Base-by-base conservation (phyloP, 192 early-diverging fungal species). In the Umbelopsis ramanniana region DNA sequence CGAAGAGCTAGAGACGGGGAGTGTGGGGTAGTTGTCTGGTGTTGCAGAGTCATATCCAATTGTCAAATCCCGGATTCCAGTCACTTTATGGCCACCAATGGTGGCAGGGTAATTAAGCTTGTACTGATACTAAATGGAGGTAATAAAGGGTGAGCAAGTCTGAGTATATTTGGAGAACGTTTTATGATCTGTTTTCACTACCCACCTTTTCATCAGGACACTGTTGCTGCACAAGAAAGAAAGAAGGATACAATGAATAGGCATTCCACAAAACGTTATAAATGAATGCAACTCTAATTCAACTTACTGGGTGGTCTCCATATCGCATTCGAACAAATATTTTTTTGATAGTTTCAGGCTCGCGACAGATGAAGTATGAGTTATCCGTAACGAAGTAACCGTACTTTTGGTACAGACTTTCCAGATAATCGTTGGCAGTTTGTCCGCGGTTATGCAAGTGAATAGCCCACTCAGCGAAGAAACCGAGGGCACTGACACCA, bases 321-420 rank as follows among this genome's bases (percentile, higher is more conserved):
- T 83, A 96, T 40, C 96, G 88, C 67, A 98, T 96, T 74, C 87
- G 88, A 46, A 88, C 75, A 76, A 97, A 97, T 35, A 97, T 93
- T 6, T 55, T 70, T 38, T 83, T 76, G 67, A 93, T 95, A n/a
- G 84, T 87, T 10, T 43, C 71, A 12, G 89, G 88, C 48, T 95
- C 91, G 35, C 90, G 82, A 74, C 94, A 94, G 47, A 95, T 83
- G 81, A 96, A 96, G 80, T 98, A 98, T 21, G 89, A 87, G 79
- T 95, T 97, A 52, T 90, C 85, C 2, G 93, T 93, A 4, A 91
- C 88, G 86, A 94, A 96, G 76, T 86, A 93, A 3, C 96, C 96
- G 43, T 93, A 91, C 77, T 90, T 88, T 54, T 84, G 77, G 68
- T 95, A 96, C 17, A 94, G 77, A 47, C 77, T 75, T 71, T 96